Conservation (phyloP, 352 stramenopile genomes). For the Elongisporangium undulatum region DNA sequence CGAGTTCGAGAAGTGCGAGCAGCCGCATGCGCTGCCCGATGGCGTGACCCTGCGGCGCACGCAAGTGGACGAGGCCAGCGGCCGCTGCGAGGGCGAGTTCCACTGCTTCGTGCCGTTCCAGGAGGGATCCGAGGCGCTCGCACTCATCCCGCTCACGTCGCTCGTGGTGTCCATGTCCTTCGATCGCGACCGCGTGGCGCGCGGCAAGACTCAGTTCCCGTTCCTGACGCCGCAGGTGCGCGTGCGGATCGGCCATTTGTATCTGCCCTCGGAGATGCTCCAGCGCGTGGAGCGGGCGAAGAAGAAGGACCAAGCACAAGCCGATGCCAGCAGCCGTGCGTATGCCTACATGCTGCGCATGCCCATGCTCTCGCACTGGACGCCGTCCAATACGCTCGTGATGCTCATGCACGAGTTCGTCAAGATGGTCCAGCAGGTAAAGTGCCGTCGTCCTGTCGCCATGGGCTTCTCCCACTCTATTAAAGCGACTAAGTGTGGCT, state of each 20-base stretch:
- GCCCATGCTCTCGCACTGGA: conserved; percentile 62
- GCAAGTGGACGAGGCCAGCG: conserved; percentile 39
- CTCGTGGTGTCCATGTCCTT: conserved; percentile 63
- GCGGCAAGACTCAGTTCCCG: conserved; percentile 47
- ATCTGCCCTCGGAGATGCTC: conserved; percentile 48
- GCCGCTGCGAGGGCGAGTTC: conserved; percentile 51
- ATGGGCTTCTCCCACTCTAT: neutral
- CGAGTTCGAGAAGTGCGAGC: conserved; percentile 68
- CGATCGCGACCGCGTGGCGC: conserved; percentile 14
- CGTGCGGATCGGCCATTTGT: conserved; percentile 40
- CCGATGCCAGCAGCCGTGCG: neutral
- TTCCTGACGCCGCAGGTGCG: conserved; percentile 50
- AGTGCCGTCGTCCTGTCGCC: neutral
- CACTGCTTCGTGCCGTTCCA: conserved; percentile 75
- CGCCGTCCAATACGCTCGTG: conserved; percentile 63
- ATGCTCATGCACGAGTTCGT: conserved; percentile 76
- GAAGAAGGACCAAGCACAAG: neutral
- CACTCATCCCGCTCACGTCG: conserved; percentile 51
- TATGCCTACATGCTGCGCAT: conserved; percentile 23
- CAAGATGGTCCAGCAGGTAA: conserved; percentile 44
- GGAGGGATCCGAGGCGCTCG: conserved; percentile 60
- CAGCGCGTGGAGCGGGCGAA: neutral
- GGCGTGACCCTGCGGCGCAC: conserved; percentile 45
- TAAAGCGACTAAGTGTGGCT: neutral
- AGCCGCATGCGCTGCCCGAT: conserved; percentile 15